Evolutionary conservation across 805 yeast genomes (phyloP).

Genomic region (Saccharomyces jurei): DNA sequence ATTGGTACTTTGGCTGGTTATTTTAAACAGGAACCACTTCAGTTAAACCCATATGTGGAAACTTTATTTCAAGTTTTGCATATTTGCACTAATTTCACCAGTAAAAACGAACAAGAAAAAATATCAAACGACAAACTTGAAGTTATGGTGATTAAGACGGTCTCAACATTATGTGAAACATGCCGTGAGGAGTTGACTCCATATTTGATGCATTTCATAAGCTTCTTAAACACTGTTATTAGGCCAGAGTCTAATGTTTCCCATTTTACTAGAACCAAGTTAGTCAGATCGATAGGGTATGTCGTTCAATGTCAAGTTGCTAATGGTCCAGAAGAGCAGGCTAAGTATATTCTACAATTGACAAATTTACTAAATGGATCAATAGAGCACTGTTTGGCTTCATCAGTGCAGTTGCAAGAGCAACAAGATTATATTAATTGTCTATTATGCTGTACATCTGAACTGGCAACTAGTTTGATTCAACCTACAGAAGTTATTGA

Average conservation of each 20-base stretch:
- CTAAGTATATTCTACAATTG: conserved; percentile 29
- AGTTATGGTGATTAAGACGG: conserved; percentile 20
- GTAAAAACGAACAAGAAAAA: conserved; percentile 1
- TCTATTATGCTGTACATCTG: conserved; percentile 54
- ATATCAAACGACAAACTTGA: conserved; percentile 24
- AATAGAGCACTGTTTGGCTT: conserved; percentile 9
- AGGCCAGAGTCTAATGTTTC: conserved; percentile 23
- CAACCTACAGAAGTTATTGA: conserved; percentile 40
- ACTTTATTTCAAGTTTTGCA: conserved; percentile 25
- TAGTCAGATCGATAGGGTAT: conserved; percentile 55
- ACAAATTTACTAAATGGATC: conserved; percentile 26
- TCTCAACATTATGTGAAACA: conserved; percentile 24
- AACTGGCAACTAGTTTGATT: conserved; percentile 62
- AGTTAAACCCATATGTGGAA: conserved; percentile 20
- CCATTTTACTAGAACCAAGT: conserved; percentile 37
- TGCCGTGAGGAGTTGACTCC: conserved; percentile 23
- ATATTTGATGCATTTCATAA: conserved; percentile 19
- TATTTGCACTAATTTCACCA: conserved; percentile 8
- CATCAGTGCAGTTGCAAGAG: conserved; percentile 11
- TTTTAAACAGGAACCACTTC: conserved; percentile 15
- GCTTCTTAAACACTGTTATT: conserved; percentile 29
- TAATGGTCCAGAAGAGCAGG: conserved; percentile 40
- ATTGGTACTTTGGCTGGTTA: conserved; percentile 26
- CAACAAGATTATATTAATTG: conserved; percentile 45
- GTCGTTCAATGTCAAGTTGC: conserved; percentile 44